A percentile compares a stretch with the other conserved stretches of the same genome.
phyloP scores from a whole-genome alignment of 345 rosid genomes.

The Noccaea caerulescens region DNA sequence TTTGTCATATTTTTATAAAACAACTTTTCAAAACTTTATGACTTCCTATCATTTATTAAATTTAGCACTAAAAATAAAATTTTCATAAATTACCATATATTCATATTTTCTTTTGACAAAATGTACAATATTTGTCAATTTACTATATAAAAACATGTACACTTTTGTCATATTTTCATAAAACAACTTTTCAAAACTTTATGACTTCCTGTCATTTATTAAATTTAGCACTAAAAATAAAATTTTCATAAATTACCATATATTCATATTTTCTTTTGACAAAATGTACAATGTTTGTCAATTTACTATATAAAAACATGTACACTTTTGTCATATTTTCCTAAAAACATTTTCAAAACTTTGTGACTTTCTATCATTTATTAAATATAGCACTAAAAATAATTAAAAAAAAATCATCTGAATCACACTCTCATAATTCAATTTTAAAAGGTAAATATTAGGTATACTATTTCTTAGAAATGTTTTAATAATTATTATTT shows the following conservation, averaged over 20 bases:
- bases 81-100: too few relatives aligned
- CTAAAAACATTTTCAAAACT: not conserved
- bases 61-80: not conserved
- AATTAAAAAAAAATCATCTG: not conserved
- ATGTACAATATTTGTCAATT: too few relatives aligned
- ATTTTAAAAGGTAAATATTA: not conserved
- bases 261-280: too few relatives aligned
- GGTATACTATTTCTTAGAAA: not conserved
- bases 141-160: too few relatives aligned
- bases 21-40: not conserved
- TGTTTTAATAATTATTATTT: not conserved
- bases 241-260: too few relatives aligned
- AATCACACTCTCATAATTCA: not conserved
- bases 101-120: too few relatives aligned
- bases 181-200: not conserved
- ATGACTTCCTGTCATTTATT: not conserved
- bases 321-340: too few relatives aligned
- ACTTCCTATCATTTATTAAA: not conserved
- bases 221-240: not conserved
- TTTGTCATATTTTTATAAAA: not conserved
- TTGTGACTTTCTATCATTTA: not conserved
- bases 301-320: too few relatives aligned
- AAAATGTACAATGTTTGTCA: too few relatives aligned
- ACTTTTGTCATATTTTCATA: not conserved
- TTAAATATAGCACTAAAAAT: constrained; percentile 1